Conservation (phyloP, 2,329 filamentous ascomycete genomes). For the Trichoderma guizhouense region DNA sequence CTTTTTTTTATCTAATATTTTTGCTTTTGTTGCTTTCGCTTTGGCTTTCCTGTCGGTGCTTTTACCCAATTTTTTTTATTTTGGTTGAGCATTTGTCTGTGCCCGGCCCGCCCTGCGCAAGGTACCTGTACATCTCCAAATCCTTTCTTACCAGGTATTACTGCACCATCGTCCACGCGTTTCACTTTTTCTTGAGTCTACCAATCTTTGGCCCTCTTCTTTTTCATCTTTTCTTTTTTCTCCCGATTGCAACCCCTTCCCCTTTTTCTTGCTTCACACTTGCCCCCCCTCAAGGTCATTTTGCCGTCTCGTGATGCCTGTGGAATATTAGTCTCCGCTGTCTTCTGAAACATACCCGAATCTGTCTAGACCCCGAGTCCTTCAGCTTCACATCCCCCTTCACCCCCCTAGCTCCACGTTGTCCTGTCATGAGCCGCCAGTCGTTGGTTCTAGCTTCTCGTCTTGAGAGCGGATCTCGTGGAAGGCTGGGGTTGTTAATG, state of each 20-base stretch:
- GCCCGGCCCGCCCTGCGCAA: background rate
- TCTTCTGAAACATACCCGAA: conserved; percentile 16
- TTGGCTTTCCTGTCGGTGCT: background rate
- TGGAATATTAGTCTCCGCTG: conserved; percentile 8
- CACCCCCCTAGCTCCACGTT: conserved; percentile 17
- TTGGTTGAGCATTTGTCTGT: background rate
- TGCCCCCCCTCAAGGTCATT: background rate
- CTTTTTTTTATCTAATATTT: background rate
- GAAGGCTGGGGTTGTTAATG: conserved; percentile 20
- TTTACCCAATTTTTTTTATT: background rate
- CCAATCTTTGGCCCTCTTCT: background rate
- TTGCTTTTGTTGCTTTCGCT: background rate
- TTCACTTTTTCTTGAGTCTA: background rate
- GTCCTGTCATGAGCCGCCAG: conserved; percentile 23
- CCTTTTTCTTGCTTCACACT: background rate
- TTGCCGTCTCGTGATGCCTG: conserved; percentile 7
- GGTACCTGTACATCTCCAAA: conserved; percentile 14
- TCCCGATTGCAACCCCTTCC: background rate
- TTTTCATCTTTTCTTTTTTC: background rate
- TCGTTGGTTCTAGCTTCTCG: conserved; percentile 18
- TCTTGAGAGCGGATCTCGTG: conserved; percentile 20
- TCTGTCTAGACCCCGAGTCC: background rate
- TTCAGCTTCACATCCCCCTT: conserved; percentile 12
- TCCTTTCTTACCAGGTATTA: conserved; percentile 9
- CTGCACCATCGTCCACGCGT: conserved; percentile 12